phyloP scores from a whole-genome alignment of 2,329 filamentous ascomycete genomes.

The Exophiala calicioides region DNA sequence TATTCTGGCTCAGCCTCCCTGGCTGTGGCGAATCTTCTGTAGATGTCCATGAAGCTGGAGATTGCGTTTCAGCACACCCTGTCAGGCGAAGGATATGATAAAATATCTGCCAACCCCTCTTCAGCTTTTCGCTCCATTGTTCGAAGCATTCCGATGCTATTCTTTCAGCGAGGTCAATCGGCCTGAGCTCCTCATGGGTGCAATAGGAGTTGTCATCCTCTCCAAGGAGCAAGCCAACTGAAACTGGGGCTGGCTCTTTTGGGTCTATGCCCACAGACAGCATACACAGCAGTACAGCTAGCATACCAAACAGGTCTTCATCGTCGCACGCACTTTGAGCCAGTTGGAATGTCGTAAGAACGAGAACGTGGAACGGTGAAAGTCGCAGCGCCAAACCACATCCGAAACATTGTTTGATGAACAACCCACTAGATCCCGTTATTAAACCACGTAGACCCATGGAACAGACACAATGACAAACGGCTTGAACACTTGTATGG shows the following conservation, averaged over 20 bases:
- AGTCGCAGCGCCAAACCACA: constrained; percentile 39
- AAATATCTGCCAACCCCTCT: constrained; percentile 31
- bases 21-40: not conserved
- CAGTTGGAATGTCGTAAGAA: constrained; percentile 39
- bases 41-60: not conserved
- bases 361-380: constrained; percentile 40
- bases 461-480: constrained; percentile 39
- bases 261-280: constrained; percentile 36
- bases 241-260: constrained; percentile 25
- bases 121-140: constrained; percentile 19
- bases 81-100: constrained; percentile 29
- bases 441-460: constrained; percentile 1
- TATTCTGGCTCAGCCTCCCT: too few relatives aligned
- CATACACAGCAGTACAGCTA: constrained; percentile 41
- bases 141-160: constrained; percentile 5
- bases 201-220: constrained; percentile 6
- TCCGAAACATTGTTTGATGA: constrained; percentile 30
- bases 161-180: constrained; percentile 26
- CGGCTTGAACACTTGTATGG: constrained; percentile 43
- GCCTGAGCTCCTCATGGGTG: constrained; percentile 32
- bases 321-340: constrained; percentile 35
- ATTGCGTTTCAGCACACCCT: constrained; percentile 6
- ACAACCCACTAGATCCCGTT: constrained; percentile 34
- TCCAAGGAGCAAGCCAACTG: constrained; percentile 21
- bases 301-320: constrained; percentile 44